These are phyloP conservation scores for Calocybe cyanea DNA, from an alignment of 768 basidiomycete species.

Conservation along the genomic window DNA sequence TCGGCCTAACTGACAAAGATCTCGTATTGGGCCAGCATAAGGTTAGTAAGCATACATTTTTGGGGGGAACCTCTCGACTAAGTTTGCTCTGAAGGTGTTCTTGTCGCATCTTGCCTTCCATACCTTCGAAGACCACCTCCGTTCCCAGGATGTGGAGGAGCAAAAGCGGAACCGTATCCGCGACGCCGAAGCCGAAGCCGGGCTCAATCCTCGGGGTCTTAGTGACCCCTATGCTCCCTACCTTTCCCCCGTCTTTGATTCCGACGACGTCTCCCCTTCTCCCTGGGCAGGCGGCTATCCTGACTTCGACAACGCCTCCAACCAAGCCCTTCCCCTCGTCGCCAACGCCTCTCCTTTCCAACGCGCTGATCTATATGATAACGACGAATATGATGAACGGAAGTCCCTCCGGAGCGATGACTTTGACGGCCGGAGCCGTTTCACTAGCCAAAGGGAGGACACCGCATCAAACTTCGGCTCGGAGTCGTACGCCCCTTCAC, in stretches of 20 bases:
- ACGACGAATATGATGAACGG: constrained; percentile 72
- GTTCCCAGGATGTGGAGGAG: constrained; percentile 82
- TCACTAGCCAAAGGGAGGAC: constrained; percentile 77
- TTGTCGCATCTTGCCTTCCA: constrained; percentile 85
- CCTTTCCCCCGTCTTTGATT: constrained; percentile 45
- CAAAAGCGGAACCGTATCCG: constrained; percentile 76
- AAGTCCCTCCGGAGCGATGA: constrained; percentile 75
- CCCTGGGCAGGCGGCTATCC: constrained; percentile 38
- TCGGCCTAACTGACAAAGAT: constrained; percentile 64
- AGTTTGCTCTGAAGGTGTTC: too few relatives aligned
- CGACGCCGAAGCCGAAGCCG: constrained; percentile 71
- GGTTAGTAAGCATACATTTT: too few relatives aligned
- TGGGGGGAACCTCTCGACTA: too few relatives aligned
- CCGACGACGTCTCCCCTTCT: constrained; percentile 25
- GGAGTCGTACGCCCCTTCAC: constrained; percentile 89
- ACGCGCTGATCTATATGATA: constrained; percentile 64
- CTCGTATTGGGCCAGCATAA: constrained; percentile 80
- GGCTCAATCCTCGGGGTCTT: constrained; percentile 51
- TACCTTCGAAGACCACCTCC: constrained; percentile 80
- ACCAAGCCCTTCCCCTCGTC: constrained; percentile 79
- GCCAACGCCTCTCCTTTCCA: constrained; percentile 79
- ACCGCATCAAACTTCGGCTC: constrained; percentile 80
- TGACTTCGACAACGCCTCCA: constrained; percentile 59
- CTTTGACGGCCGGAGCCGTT: constrained; percentile 73
- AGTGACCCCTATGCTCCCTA: constrained; percentile 81